Conservation (phyloP, 148 eudicot genomes). For the Rheum nobile region DNA sequence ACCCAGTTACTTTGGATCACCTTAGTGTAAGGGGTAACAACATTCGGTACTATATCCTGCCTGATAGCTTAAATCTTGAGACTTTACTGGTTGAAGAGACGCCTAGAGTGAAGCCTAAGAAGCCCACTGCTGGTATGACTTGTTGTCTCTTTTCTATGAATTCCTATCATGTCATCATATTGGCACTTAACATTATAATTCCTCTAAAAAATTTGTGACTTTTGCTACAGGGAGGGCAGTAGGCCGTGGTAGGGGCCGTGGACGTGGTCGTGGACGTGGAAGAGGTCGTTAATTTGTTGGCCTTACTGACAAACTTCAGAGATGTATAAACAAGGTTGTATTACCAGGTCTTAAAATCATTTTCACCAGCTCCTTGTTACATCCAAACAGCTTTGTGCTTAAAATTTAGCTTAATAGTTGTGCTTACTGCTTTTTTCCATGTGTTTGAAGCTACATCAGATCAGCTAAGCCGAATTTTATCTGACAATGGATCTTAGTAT, state of each 20-base stretch:
- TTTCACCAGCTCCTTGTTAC: neutral
- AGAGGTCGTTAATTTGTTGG: slow-evolving; percentile 20
- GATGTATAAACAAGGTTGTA: slow-evolving; percentile 7
- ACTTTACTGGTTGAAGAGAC: slow-evolving; percentile 67
- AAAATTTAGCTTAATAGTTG: slow-evolving; percentile 2
- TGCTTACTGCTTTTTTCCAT: neutral
- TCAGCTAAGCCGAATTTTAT: neutral
- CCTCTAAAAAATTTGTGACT: neutral
- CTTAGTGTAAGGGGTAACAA: slow-evolving; percentile 66
- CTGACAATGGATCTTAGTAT: neutral
- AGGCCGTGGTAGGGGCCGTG: slow-evolving; percentile 66
- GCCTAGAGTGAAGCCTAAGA: slow-evolving; percentile 64
- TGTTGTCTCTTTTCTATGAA: neutral
- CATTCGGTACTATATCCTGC: slow-evolving; percentile 69
- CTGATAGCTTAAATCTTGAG: slow-evolving; percentile 69
- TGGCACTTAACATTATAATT: neutral
- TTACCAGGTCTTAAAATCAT: neutral
- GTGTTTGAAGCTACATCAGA: neutral
- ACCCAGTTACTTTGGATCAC: slow-evolving; percentile 60
- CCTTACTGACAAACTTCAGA: neutral
- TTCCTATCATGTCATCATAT: neutral
- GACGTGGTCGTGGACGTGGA: slow-evolving; percentile 45
- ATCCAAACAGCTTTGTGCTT: neutral
- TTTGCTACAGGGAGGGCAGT: slow-evolving; percentile 26
- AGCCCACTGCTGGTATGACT: slow-evolving; percentile 30